Evolutionary conservation across 805 yeast genomes (phyloP).

Genomic region (Candida xyloterini): DNA sequence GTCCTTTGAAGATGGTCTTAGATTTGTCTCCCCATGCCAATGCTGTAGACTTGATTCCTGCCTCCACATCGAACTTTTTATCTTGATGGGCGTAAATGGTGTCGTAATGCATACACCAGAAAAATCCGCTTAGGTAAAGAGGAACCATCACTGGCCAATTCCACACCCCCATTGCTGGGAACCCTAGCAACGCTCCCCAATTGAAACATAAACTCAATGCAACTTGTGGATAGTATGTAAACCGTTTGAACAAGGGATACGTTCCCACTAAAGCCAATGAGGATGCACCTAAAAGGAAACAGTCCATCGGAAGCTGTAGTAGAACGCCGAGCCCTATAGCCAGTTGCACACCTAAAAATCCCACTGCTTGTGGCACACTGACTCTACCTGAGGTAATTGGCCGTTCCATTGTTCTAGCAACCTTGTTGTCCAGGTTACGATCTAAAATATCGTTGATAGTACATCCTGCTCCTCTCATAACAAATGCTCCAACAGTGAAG

Average conservation of each 20-base stretch:
- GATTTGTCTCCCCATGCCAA: conserved; percentile 87
- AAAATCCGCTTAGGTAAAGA: conserved; percentile 67
- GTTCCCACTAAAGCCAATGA: conserved; percentile 78
- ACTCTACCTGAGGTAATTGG: conserved; percentile 93
- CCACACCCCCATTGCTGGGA: conserved; percentile 93
- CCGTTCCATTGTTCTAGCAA: conserved; percentile 81
- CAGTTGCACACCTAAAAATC: conserved; percentile 72
- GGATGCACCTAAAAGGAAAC: conserved; percentile 79
- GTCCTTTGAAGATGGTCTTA: conserved; percentile 61
- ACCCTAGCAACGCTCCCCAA: conserved; percentile 94
- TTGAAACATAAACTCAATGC: conserved; percentile 78
- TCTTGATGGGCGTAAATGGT: conserved; percentile 98
- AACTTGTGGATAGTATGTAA: conserved; percentile 93
- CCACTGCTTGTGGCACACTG: conserved; percentile 61
- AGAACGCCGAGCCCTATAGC: conserved; percentile 70
- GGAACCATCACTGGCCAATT: conserved; percentile 74
- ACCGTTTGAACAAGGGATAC: conserved; percentile 90
- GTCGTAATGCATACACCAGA: conserved; percentile 96
- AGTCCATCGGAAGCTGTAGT: conserved; percentile 69
- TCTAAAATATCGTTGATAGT: conserved; percentile 91
- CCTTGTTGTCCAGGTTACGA: conserved; percentile 76
- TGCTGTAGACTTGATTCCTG: conserved; percentile 95
- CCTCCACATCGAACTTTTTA: conserved; percentile 78
- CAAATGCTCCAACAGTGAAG: conserved; percentile 79
- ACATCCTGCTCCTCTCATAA: conserved; percentile 98